Conservation (phyloP, 2,329 filamentous ascomycete species). For the Scedosporium aurantiacum region DNA sequence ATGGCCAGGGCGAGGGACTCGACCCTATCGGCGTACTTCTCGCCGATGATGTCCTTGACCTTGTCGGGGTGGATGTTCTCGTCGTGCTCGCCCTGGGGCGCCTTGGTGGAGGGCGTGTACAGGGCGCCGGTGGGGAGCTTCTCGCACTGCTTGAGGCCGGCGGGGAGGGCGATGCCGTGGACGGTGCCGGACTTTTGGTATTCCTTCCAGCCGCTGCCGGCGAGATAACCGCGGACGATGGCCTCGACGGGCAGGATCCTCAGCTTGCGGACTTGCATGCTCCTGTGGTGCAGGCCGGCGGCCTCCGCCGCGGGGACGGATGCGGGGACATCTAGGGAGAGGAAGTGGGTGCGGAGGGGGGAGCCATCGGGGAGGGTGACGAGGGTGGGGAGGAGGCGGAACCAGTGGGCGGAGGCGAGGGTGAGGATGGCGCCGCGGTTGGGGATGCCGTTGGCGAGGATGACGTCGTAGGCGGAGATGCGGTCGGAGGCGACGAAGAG, state of each 20-base stretch:
- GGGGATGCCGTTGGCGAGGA: constrained; percentile 60
- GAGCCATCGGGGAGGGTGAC: constrained; percentile 23
- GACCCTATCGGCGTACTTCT: constrained; percentile 20
- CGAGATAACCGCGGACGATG: constrained; percentile 80
- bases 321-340: constrained; percentile 31
- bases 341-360: constrained; percentile 37
- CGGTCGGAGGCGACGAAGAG: constrained; percentile 82
- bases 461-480: constrained; percentile 90
- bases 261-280: constrained; percentile 67
- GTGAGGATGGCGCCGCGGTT: constrained; percentile 40
- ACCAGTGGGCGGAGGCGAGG: constrained; percentile 40
- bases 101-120: constrained; percentile 66
- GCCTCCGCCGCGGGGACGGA: constrained; percentile 31
- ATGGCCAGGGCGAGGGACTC: constrained; percentile 20
- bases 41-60: constrained; percentile 37
- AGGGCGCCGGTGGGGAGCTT: constrained; percentile 56
- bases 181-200: constrained; percentile 63
- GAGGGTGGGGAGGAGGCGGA: constrained; percentile 31
- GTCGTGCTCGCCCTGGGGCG: constrained; percentile 64
- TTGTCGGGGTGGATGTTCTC: constrained; percentile 72
- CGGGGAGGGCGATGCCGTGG: constrained; percentile 60
- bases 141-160: constrained; percentile 59
- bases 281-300: constrained; percentile 47
- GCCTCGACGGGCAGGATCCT: constrained; percentile 70
- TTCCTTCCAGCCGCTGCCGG: constrained; percentile 74